phyloP scores from a whole-genome alignment of 2,329 filamentous ascomycete genomes.

The Saccharata proteae region DNA sequence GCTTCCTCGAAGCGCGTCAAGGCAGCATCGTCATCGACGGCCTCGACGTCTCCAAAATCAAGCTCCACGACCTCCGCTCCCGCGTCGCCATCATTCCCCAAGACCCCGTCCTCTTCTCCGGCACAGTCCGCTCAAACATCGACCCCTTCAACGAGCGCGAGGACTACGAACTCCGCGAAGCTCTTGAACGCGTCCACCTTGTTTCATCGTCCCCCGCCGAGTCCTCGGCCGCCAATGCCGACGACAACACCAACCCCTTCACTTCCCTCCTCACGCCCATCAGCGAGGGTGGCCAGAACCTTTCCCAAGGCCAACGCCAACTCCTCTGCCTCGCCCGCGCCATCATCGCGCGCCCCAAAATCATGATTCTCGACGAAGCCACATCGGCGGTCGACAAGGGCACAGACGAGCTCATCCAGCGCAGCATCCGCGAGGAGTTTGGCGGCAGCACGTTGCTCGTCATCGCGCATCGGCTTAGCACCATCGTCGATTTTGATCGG shows the following conservation, averaged over 20 bases:
- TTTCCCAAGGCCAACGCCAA: constrained; percentile 14
- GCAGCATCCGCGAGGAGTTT: constrained; percentile 13
- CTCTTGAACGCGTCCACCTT: constrained; percentile 60
- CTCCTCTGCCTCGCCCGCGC: constrained; percentile 15
- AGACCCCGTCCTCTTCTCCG: constrained; percentile 71
- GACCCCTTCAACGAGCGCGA: constrained; percentile 63
- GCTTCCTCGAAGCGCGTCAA: constrained; percentile 50
- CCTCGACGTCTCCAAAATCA: constrained; percentile 60
- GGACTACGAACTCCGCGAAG: constrained; percentile 57
- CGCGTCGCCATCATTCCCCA: constrained; percentile 71
- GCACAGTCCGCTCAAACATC: constrained; percentile 63
- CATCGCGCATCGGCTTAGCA: constrained; percentile 18
- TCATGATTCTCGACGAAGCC: constrained; percentile 72
- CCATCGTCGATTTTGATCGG: constrained; percentile 14
- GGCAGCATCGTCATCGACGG: constrained; percentile 54
- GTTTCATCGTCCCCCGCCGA: constrained; percentile 16
- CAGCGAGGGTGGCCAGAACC: constrained; percentile 12
- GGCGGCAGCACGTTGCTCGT: constrained; percentile 13
- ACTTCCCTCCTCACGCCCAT: constrained; percentile 10
- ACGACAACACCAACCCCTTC: constrained; percentile 12
- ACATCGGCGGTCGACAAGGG: constrained; percentile 44
- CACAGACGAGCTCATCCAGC: constrained; percentile 14
- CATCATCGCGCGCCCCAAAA: constrained; percentile 44
- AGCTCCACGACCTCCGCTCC: constrained; percentile 57
- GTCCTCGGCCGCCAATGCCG: not conserved